phyloP scores from a whole-genome alignment of 1,139 yeast genomes.

The Lodderomyces margitis region DNA sequence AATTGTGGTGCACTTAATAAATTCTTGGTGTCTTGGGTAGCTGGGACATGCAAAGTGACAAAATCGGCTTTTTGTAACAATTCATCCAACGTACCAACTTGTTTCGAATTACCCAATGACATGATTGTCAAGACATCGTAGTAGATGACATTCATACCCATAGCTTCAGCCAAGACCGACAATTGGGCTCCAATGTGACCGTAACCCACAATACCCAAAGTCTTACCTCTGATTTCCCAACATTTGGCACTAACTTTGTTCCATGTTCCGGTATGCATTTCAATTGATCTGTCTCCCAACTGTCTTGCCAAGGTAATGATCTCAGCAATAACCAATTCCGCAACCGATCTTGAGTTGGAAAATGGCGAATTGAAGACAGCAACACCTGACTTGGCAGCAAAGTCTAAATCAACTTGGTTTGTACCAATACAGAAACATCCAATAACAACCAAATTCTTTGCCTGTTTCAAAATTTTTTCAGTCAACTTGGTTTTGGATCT shows the following conservation, averaged over 20 bases:
- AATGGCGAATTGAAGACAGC: conserved; percentile 99
- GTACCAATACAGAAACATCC: conserved; percentile 99
- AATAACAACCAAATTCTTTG: conserved; percentile 82
- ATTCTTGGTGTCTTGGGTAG: conserved; percentile 86
- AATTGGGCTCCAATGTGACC: conserved; percentile 99
- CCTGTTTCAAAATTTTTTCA: conserved; percentile 73
- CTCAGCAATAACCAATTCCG: conserved; percentile 96
- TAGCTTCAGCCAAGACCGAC: conserved; percentile 93
- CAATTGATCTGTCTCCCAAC: conserved; percentile 94
- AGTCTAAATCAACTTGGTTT: conserved; percentile 91
- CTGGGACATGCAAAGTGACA: conserved; percentile 93
- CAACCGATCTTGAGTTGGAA: conserved; percentile 97
- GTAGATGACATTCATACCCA: conserved; percentile 96
- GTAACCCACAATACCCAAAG: conserved; percentile 94
- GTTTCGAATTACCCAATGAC: conserved; percentile 97
- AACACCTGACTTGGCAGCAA: conserved; percentile 89
- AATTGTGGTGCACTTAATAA: conserved; percentile 88
- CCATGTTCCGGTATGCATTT: conserved; percentile 97
- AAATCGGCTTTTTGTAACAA: conserved; percentile 81
- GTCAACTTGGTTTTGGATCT: conserved; percentile 94
- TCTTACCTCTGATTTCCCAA: conserved; percentile 99
- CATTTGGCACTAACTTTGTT: conserved; percentile 92
- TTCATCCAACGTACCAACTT: conserved; percentile 81
- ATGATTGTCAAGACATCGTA: conserved; percentile 90
- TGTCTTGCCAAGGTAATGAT: conserved; percentile 93